Evolutionary conservation across 805 yeast species (phyloP), one percentile per base, ranked within the genome.

Genomic region (Monosporozyma aerobia): DNA sequence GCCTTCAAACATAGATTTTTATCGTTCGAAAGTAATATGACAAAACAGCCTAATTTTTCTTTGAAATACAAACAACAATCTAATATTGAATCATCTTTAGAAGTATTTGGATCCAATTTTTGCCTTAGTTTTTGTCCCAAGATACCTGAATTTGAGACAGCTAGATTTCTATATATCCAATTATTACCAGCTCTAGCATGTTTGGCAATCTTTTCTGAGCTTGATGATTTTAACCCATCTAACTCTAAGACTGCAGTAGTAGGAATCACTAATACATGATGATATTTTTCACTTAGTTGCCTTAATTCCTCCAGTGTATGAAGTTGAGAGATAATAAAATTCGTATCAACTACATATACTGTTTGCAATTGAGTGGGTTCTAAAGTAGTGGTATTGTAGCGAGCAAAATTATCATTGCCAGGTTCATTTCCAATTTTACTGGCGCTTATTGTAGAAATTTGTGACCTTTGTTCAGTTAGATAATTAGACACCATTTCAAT

Each of bases 1-100:
- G 96, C 95, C 65, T 85, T 86, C 56, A 79, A 66, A 65, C 97
- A 88, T 8, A 90, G 72, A 63, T 90, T 90, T 59, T 82, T 85
- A 65, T 90, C 97, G 63, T 90, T 87, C 0, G 96, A 84, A 54
- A 90, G 61, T 27, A 87, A 65, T 2, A 90, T 76, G 7, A 84
- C 85, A 54, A 80, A 61, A 5, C 73, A 64, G 4, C 65, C 51
- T 33, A 64, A 59, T 13, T 68, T 66, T 11, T 70, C 67, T 54
- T 77, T 74, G 53, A 83, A 81, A 62, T 77, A 89, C 27, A 85
- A 61, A 59, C 95, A 85, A 64, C 96, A 89, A 65, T 90, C 97
- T 44, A 90, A 68, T 55, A 90, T 90, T 0, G 95, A 77, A 61
- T 90, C 95, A 67, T 90, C 97, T 53, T 86, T 83, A 0, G 51